Evolutionary conservation across 352 stramenopile species (phyloP).

Genomic region (Globisporangium apiculatum): DNA sequence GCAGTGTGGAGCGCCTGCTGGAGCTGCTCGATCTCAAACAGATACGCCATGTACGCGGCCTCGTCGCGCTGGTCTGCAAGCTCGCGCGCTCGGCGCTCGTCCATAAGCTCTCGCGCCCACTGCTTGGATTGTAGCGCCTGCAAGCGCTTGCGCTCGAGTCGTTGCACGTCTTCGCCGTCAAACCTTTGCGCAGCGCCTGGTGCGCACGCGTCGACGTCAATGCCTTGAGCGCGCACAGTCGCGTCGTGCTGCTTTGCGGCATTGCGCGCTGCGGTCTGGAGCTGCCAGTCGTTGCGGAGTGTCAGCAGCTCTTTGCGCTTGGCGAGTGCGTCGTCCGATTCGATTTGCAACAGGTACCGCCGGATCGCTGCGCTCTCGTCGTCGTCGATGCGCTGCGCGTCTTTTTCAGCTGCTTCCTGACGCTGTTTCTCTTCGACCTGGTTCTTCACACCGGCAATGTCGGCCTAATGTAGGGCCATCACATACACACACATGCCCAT

Average conservation of each 20-base stretch:
- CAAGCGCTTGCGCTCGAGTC: conserved; percentile 48
- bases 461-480: conserved; percentile 21
- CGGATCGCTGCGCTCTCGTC: conserved; percentile 63
- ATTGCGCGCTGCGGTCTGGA: conserved; percentile 27
- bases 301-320: conserved; percentile 56
- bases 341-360: conserved; percentile 69
- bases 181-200: conserved; percentile 62
- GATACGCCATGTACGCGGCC: conserved; percentile 28
- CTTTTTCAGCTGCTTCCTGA: conserved; percentile 32
- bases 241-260: conserved; percentile 24
- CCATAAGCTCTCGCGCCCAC: conserved; percentile 52
- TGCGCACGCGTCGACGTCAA: conserved; percentile 51
- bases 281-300: conserved; percentile 58
- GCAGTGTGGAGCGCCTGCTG: conserved; percentile 49
- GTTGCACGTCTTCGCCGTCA: conserved; percentile 47
- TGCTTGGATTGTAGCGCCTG: conserved; percentile 66
- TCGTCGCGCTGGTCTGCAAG: conserved; percentile 29
- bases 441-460: conserved; percentile 71
- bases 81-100: conserved; percentile 36
- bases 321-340: conserved; percentile 57
- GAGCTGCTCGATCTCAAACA: conserved; percentile 48
- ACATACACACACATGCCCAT: too few species aligned
- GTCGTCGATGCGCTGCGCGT: conserved; percentile 32
- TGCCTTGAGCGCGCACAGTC: conserved; percentile 22
- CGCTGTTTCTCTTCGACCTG: conserved; percentile 62